A percentile compares a stretch with the other conserved stretches of the same genome.
Evolutionary conservation across 1,284 basidiomycete genomes (phyloP).

Genomic region (Ganoderma multipileum): DNA sequence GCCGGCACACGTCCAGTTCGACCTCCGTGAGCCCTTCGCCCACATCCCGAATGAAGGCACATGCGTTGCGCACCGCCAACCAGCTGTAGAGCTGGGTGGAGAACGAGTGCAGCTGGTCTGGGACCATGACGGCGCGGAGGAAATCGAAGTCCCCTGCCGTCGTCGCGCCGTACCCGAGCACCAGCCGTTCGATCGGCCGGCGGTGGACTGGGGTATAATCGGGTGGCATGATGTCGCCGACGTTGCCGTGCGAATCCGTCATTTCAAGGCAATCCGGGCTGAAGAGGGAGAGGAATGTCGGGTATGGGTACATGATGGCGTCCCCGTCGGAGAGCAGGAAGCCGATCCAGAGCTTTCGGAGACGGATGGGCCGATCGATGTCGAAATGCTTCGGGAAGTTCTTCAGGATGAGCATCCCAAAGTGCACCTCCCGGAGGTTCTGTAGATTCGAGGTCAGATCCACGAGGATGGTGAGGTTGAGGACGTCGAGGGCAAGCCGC

Average conservation of each 20-base stretch:
- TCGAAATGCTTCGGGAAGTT: background rate
- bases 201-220: background rate
- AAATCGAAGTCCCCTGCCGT: background rate
- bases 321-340: background rate
- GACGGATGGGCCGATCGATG: background rate
- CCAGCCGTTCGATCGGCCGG: background rate
- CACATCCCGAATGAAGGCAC: background rate
- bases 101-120: background rate
- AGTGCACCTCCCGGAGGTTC: background rate
- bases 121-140: conserved; percentile 8
- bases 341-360: background rate
- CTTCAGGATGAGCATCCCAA: background rate
- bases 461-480: background rate
- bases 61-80: background rate
- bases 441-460: background rate
- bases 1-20: background rate
- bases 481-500: background rate
- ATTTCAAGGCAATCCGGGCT: background rate
- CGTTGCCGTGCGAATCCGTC: background rate
- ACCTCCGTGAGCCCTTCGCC: background rate
- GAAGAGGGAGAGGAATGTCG: background rate
- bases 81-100: background rate
- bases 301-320: background rate
- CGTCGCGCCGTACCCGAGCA: background rate
- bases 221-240: background rate